A percentile compares a stretch with the other conserved stretches of the same genome.
These are phyloP conservation scores for Angomonas ambiguus DNA, from an alignment of 208 protist genomes.

Conservation along the genomic window DNA sequence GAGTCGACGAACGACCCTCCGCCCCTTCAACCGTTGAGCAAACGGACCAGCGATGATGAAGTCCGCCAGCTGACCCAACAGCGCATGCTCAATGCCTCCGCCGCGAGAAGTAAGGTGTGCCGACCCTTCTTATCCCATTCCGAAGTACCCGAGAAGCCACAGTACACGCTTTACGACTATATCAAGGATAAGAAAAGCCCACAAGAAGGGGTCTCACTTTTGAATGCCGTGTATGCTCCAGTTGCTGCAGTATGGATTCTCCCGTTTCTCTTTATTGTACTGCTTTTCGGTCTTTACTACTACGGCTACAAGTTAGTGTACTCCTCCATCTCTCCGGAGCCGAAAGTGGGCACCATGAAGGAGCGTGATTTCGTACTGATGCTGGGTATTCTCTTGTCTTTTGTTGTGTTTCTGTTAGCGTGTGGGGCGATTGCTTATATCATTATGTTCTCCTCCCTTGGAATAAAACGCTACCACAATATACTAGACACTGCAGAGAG, in stretches of 20 bases:
- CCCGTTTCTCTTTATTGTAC: constrained; percentile 18
- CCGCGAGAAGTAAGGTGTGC: background rate
- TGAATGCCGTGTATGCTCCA: too few relatives aligned
- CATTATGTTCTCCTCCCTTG: constrained; percentile 9
- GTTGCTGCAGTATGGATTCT: too few relatives aligned
- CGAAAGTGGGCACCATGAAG: constrained; percentile 18
- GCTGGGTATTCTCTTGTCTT: constrained; percentile 20
- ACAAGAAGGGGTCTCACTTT: too few relatives aligned
- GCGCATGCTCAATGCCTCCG: background rate
- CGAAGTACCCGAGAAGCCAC: background rate
- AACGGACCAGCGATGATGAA: background rate
- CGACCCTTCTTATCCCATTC: background rate
- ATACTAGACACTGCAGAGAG: background rate
- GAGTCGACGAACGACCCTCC: background rate
- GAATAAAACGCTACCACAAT: background rate
- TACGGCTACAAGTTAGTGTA: constrained; percentile 22
- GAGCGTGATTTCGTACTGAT: constrained; percentile 20
- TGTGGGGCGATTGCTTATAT: constrained; percentile 3
- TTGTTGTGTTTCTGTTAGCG: constrained; percentile 17
- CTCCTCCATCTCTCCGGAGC: background rate
- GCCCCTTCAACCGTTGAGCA: background rate
- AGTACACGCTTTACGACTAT: constrained; percentile 10
- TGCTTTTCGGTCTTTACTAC: constrained; percentile 42
- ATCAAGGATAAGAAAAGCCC: constrained; percentile 12
- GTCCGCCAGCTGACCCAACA: background rate